These are phyloP conservation scores for Mycena rebaudengoi DNA, from an alignment of 768 basidiomycete genomes.

Conservation along the genomic window DNA sequence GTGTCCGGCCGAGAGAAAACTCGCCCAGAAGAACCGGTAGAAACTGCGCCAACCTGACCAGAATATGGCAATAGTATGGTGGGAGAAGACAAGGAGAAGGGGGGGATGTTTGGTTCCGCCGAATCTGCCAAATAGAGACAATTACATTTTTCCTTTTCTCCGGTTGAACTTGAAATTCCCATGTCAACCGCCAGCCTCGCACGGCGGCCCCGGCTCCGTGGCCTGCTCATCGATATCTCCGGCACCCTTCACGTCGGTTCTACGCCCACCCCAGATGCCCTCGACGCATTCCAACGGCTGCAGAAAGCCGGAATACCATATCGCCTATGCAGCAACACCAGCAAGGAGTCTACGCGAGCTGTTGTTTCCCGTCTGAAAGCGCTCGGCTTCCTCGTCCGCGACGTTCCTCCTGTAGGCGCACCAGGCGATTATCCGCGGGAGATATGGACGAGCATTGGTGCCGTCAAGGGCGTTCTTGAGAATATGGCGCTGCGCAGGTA, in stretches of 20 bases:
- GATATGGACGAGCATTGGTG: slow-evolving; percentile 72
- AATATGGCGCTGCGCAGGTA: slow-evolving; percentile 52
- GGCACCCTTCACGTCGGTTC: slow-evolving; percentile 70
- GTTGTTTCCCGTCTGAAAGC: slow-evolving; percentile 51
- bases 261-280: slow-evolving; percentile 57
- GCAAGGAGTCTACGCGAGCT: slow-evolving; percentile 63
- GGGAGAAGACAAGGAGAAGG: too few relatives aligned
- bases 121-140: too few relatives aligned
- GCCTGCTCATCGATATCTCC: slow-evolving; percentile 71
- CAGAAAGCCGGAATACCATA: slow-evolving; percentile 48
- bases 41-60: too few relatives aligned
- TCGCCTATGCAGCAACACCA: slow-evolving; percentile 73
- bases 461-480: slow-evolving; percentile 56
- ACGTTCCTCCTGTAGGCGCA: not conserved
- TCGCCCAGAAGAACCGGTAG: too few relatives aligned
- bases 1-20: too few relatives aligned
- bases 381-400: slow-evolving; percentile 59
- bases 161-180: too few relatives aligned
- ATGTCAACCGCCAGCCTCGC: too few relatives aligned
- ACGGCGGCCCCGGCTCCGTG: slow-evolving; percentile 54
- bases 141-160: too few relatives aligned
- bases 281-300: slow-evolving; percentile 51
- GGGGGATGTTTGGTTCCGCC: too few relatives aligned
- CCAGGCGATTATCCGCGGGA: slow-evolving; percentile 37
- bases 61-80: too few relatives aligned